Percentiles rank a stretch among this genome's conserved stretches.
Evolutionary conservation across 305 asterid genomes (phyloP).

Genomic region (Withania somnifera): DNA sequence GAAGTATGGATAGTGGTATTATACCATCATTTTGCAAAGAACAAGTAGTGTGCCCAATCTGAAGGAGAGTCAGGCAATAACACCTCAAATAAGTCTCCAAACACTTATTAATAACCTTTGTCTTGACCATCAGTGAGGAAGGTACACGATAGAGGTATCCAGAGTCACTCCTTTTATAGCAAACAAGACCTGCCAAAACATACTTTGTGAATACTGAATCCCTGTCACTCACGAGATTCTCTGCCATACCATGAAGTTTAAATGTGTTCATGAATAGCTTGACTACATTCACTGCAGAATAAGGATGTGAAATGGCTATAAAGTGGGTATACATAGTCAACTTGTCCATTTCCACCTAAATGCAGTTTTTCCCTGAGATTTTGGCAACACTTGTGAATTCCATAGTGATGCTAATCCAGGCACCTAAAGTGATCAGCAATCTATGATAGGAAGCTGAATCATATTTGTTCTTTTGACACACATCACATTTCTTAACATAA

Average conservation of each 20-base stretch:
- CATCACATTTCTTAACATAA: neutral
- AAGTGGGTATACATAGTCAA: neutral
- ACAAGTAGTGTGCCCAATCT: neutral
- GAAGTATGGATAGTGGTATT: neutral
- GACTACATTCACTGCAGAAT: neutral
- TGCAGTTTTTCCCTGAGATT: neutral
- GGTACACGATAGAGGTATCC: neutral
- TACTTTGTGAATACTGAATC: neutral
- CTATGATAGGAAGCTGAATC: neutral
- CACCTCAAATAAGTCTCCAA: neutral
- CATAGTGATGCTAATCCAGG: neutral
- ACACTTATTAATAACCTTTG: neutral
- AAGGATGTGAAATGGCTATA: neutral
- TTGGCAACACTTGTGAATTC: neutral
- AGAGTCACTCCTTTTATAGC: neutral
- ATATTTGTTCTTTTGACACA: neutral
- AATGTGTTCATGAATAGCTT: neutral
- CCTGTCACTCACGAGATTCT: neutral
- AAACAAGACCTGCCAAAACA: neutral
- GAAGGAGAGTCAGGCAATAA: neutral
- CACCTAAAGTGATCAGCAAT: neutral
- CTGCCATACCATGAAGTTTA: neutral
- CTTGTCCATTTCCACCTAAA: neutral
- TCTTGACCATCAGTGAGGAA: neutral
- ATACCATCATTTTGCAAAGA: neutral